Evolutionary conservation across 352 stramenopile genomes (phyloP).

Genomic region (Aphanomyces cochlioides): DNA sequence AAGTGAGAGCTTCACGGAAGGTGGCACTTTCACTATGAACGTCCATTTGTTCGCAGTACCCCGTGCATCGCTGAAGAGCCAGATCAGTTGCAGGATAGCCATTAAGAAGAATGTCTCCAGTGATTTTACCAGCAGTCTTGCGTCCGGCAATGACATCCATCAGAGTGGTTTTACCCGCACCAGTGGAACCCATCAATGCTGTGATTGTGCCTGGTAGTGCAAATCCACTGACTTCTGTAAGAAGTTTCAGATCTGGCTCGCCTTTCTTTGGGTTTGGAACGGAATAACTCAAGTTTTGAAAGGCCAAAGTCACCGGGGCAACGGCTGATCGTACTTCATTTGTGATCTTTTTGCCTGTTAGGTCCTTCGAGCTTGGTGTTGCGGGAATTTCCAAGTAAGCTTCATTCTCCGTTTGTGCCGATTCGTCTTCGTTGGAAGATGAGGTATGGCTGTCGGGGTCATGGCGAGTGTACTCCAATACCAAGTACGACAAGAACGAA

Average conservation of each 20-base stretch:
- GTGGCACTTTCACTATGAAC: background rate
- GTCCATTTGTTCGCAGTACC: background rate
- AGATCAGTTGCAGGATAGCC: background rate
- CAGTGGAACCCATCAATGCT: background rate
- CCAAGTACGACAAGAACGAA: background rate
- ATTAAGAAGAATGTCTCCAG: background rate
- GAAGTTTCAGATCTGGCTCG: background rate
- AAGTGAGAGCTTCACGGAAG: background rate
- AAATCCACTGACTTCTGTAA: background rate
- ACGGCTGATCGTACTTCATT: background rate
- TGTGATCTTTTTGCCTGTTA: background rate
- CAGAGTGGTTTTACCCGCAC: background rate
- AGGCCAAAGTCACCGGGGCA: background rate
- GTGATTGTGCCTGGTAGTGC: background rate
- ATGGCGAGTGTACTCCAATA: slow-evolving; percentile 1
- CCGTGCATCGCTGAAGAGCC: too few relatives aligned
- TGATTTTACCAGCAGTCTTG: background rate
- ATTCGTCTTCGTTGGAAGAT: background rate
- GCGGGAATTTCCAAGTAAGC: background rate
- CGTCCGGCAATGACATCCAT: background rate
- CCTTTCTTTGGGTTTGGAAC: background rate
- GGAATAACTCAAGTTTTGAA: background rate
- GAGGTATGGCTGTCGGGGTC: background rate
- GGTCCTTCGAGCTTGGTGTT: too few relatives aligned
- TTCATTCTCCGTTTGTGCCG: background rate